Evolutionary conservation across 140 eudicot genomes (phyloP), one percentile per base, ranked within the genome.

Genomic region (Oenanthe javanica): DNA sequence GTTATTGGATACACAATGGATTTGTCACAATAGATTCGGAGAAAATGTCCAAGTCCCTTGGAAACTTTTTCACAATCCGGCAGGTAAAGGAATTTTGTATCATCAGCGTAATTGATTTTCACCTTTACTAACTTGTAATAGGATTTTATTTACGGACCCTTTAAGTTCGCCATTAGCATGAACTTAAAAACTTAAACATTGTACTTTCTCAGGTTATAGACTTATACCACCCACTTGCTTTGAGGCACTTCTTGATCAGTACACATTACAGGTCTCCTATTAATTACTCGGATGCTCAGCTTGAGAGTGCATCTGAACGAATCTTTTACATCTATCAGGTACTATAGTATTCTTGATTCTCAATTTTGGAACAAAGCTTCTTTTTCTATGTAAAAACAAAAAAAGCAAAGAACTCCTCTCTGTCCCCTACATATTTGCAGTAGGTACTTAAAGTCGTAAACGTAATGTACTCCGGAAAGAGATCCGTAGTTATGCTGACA

Each of bases 1-100:
- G 87, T 75, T 96, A 91, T 71, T 96, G 99, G 99, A 79, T 96
- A 57, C 99, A 96, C 84, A 96, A 96, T 49, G 99, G 97, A 76
- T 96, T 95, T 85, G 99, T 95, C 36, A 93, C 91, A 18, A 87
- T 91, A 51, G 90, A 95, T 81, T 89, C 95, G 8, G 96, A 89
- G 81, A 95, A 95, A 76, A 95, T 96, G 99, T 96, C 98, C 51
- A 96, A 96, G 84, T 96, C 98, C 46, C 97, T 93, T 57, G 97
- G 97, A 15, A 96, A 96, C 83, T 96, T 96, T 85, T 96, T 96
- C 89, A 96, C 99, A 48, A 96, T 96, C 82, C 93, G 98, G 64
- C 96, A 96, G 98, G 99, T 93, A 31, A 89, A 81, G 70, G 57
- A 5, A 19, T 52, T 57, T 45, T 31, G 47, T 51, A 52, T 3